phyloP scores from a whole-genome alignment of 2,329 filamentous ascomycete species.

The Venturia aucupariae region DNA sequence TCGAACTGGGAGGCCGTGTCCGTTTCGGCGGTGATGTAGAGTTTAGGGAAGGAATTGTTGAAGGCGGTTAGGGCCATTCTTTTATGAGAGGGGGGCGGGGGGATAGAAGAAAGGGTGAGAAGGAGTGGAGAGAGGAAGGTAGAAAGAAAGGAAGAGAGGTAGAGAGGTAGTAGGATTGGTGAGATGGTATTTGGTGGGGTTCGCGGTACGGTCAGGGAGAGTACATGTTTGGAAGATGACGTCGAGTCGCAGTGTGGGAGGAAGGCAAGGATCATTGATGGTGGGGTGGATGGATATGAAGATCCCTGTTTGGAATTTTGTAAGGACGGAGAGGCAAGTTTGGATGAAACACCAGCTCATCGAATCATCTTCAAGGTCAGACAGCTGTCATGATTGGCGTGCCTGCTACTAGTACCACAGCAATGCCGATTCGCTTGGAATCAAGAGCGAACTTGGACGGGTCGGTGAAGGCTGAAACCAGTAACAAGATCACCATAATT shows the following conservation, averaged over 20 bases:
- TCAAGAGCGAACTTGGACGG: too few relatives aligned
- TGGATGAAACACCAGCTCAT: background rate
- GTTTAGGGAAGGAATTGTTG: conserved; percentile 13
- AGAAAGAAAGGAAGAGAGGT: too few relatives aligned
- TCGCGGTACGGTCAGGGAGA: too few relatives aligned
- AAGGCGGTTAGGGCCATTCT: conserved; percentile 9
- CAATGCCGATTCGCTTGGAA: too few relatives aligned
- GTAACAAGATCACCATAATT: too few relatives aligned
- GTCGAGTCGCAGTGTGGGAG: background rate
- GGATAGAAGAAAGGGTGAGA: too few relatives aligned
- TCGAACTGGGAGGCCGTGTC: conserved; percentile 42
- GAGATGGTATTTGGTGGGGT: background rate
- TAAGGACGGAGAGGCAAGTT: background rate
- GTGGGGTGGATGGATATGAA: background rate
- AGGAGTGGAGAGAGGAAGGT: background rate
- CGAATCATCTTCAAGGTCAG: background rate
- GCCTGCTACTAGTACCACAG: background rate
- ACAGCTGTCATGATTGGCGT: background rate
- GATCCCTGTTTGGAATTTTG: background rate
- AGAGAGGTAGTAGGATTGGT: background rate
- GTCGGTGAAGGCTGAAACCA: too few relatives aligned
- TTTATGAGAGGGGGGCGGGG: background rate
- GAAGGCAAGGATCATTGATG: background rate
- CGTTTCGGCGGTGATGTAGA: conserved; percentile 44
- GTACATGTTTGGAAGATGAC: background rate